Evolutionary conservation across 2,329 filamentous ascomycete species (phyloP), one percentile per base, ranked within the genome.

Genomic region (Pseudogymnoascus sp.): DNA sequence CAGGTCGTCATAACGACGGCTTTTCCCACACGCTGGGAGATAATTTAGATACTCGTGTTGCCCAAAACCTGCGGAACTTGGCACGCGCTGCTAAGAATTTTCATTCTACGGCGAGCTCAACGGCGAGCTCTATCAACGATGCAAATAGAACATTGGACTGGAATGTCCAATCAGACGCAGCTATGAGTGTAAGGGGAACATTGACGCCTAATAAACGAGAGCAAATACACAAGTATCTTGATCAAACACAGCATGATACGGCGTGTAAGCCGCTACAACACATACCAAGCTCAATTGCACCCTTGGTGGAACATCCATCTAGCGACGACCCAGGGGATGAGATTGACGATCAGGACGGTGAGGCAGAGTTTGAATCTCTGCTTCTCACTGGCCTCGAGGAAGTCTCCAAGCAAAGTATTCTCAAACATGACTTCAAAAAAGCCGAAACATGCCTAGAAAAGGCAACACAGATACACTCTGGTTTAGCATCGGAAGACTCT

Each of bases 71-170:
- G 58, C 62, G 64, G 32, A 63, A 66, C 28, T 60, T 70, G 9
- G 65, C 67, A 18, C 58, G 65, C 20, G 68, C 67, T 35, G 68
- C 68, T 2, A 62, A 62, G 16, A 62, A 65, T 8, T 70, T 70
- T 59, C 66, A 70, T 57, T 64, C 66, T 2, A 61, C 64, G 1
- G 68, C 68, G 1, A 68, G 65, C 41, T 66, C 67, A 1, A 64
- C 68, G 1, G 63, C 66, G 3, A 64, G 64, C 57, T 65, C 67
- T 1, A 64, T 61, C 6, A 60, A 60, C 2, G 61, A 60, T 7
- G 61, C 59, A 14, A 64, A 61, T 34, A 57, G 59, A 4, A 61
- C 43, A 6, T 39, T 50, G 25, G 30, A 20, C 3, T 61, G 61
- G 59, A 43, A 59, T 22, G 14, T 59, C 6, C 32, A 60, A 12